phyloP scores from a whole-genome alignment of 2,329 filamentous ascomycete genomes.

The Rosellinia necatrix region DNA sequence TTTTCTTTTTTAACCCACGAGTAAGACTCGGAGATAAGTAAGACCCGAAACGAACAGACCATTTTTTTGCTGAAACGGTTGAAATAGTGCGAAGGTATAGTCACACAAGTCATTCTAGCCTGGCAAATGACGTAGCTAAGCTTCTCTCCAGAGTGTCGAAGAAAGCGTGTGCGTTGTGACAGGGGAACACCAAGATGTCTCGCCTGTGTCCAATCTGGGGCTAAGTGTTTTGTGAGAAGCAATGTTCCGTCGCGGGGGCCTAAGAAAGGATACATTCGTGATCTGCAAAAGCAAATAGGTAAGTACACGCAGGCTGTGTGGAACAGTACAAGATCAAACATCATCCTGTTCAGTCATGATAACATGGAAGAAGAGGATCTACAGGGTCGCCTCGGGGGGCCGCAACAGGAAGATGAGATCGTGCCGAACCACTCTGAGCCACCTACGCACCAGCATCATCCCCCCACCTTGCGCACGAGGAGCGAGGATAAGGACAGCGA shows the following conservation, averaged over 20 bases:
- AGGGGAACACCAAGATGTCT: not conserved
- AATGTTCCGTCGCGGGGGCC: constrained; percentile 11
- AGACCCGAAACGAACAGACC: not conserved
- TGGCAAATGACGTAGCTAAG: too few relatives aligned
- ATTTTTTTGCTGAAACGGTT: not conserved
- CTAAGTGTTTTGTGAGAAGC: constrained; percentile 14
- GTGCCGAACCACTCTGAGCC: not conserved
- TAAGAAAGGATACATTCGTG: constrained; percentile 21
- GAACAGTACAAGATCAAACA: not conserved
- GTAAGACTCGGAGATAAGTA: too few relatives aligned
- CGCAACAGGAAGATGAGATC: not conserved
- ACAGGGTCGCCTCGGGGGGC: not conserved
- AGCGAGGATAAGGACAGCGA: too few relatives aligned
- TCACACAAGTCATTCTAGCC: too few relatives aligned
- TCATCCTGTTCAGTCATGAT: not conserved
- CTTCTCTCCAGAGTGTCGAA: too few relatives aligned
- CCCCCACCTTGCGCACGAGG: too few relatives aligned
- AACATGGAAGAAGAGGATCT: not conserved
- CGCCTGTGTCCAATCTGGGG: constrained; percentile 9
- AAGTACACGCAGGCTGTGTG: not conserved
- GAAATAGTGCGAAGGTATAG: constrained; percentile 2
- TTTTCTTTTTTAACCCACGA: too few relatives aligned
- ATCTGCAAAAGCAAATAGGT: constrained; percentile 17
- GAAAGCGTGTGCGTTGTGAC: not conserved
- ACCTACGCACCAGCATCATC: not conserved